Base-by-base conservation (phyloP, 345 rosid species). In the Camelina sativa region DNA sequence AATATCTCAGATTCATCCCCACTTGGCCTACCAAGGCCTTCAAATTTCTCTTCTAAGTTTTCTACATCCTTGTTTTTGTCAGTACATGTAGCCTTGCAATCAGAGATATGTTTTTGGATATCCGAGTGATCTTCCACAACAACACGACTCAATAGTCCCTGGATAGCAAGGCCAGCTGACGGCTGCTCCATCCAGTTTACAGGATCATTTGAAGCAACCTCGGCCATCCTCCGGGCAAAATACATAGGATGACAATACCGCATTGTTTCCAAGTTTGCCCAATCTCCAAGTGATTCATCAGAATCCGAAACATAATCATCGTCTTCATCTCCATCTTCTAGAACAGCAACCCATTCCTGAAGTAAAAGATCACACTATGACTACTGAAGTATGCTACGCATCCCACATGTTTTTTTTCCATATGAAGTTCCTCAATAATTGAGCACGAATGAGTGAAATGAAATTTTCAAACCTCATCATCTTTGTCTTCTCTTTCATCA, bases 261-360 rank as follows among this genome's bases (percentile, higher is more conserved):
- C 99, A 91, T 86, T 0, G 97, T 90, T 68, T 92, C 97, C 84
- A 86, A 86, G 51, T 87, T 87, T 72, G 96, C 93, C 97, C 97
- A 91, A 80, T 92, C 97, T 77, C 96, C 90, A 58, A 85, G 84
- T 10, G 80, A 47, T 37, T 83, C 97, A 78, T 90, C 89, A 55
- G 85, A 84, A 30, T 86, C 85, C 65, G 84, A 84, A 13, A 80
- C 84, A 63, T 83, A 90, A 59, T 78, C 87, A 76, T 85, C 83
- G 22, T 84, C 84, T 11, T 83, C 87, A 65, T 85, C 91, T 56
- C 76, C 86, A 70, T 84, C 87, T 8, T 88, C 86, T 52, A 91
- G 81, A 81, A 84, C 86, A 63, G 84, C 84, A 82, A 85, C 83
- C 89, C 91, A 86, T 32, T 95, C 92, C 96, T 94, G 76, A 44